A percentile compares a stretch with the other conserved stretches of the same genome.
Conservation (phyloP, 768 basidiomycete genomes). For the Leccinum aurantiacum region DNA sequence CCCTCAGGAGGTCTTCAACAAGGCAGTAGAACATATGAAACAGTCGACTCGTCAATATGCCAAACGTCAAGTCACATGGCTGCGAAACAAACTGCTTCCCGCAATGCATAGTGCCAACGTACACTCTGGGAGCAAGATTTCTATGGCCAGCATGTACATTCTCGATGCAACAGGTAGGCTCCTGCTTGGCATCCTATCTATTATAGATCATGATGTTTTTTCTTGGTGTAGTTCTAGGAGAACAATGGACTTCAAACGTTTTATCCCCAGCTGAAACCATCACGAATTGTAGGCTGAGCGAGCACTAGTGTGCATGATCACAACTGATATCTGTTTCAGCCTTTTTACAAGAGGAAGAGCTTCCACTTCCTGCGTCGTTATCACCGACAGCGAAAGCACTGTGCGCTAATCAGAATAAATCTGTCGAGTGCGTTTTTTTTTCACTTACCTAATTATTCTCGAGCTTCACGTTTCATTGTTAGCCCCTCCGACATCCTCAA, state of each 20-base stretch:
- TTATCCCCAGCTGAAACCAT: conserved; percentile 49
- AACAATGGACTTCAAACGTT: conserved; percentile 61
- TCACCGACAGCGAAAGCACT: conserved; percentile 56
- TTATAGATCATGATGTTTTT: neutral
- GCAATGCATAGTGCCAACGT: conserved; percentile 52
- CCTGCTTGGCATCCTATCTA: neutral
- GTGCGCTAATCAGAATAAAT: conserved; percentile 45
- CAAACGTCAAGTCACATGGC: conserved; percentile 89
- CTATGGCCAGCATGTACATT: conserved; percentile 49
- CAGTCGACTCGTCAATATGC: conserved; percentile 87
- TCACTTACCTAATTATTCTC: neutral
- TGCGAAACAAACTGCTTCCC: conserved; percentile 85
- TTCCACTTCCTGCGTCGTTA: conserved; percentile 58
- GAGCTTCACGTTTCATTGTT: conserved; percentile 13
- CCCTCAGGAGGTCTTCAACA: conserved; percentile 43
- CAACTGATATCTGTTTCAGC: conserved; percentile 30
- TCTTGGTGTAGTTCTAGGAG: conserved; percentile 43
- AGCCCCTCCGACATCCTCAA: conserved; percentile 60
- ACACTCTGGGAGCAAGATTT: conserved; percentile 24
- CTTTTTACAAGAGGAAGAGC: conserved; percentile 47
- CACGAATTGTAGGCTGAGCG: conserved; percentile 41
- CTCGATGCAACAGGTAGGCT: conserved; percentile 66
- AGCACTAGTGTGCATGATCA: neutral
- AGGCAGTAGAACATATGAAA: conserved; percentile 79
- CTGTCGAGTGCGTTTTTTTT: conserved; percentile 43